Conservation (phyloP, 2,329 filamentous ascomycete genomes). For the Penicillium sp. region DNA sequence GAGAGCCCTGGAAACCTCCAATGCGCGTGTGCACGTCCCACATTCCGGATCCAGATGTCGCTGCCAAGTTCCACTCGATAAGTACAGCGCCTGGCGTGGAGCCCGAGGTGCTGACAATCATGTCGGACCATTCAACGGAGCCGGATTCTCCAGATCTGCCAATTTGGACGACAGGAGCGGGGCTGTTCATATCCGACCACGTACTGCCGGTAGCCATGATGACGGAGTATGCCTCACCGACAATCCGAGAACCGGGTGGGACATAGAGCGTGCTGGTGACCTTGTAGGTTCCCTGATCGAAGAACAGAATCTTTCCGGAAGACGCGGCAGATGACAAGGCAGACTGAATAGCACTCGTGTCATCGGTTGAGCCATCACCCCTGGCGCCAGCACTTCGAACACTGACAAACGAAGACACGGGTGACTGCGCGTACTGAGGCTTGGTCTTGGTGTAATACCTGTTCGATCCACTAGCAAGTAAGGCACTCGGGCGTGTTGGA, state of each 20-base stretch:
- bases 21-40: slow-evolving; percentile 55
- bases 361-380: slow-evolving; percentile 57
- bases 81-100: slow-evolving; percentile 64
- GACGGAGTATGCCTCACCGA: slow-evolving; percentile 54
- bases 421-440: slow-evolving; percentile 50
- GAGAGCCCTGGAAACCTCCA: slow-evolving; percentile 51
- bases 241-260: slow-evolving; percentile 50
- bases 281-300: slow-evolving; percentile 55
- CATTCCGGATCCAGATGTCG: slow-evolving; percentile 49
- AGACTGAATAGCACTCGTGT: slow-evolving; percentile 57
- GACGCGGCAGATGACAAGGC: slow-evolving; percentile 52
- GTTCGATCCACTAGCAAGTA: slow-evolving; percentile 42
- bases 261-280: slow-evolving; percentile 48
- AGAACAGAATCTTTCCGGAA: slow-evolving; percentile 52
- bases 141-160: slow-evolving; percentile 62
- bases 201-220: slow-evolving; percentile 56
- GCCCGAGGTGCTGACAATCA: slow-evolving; percentile 66
- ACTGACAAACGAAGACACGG: slow-evolving; percentile 43
- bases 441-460: slow-evolving; percentile 50
- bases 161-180: slow-evolving; percentile 64
- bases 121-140: slow-evolving; percentile 66
- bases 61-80: slow-evolving; percentile 68
- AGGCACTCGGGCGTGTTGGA: slow-evolving; percentile 41
- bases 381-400: slow-evolving; percentile 43
- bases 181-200: slow-evolving; percentile 56